Evolutionary conservation across 306 rosid species (phyloP).

Genomic region (Casuarina cunninghamiana): DNA sequence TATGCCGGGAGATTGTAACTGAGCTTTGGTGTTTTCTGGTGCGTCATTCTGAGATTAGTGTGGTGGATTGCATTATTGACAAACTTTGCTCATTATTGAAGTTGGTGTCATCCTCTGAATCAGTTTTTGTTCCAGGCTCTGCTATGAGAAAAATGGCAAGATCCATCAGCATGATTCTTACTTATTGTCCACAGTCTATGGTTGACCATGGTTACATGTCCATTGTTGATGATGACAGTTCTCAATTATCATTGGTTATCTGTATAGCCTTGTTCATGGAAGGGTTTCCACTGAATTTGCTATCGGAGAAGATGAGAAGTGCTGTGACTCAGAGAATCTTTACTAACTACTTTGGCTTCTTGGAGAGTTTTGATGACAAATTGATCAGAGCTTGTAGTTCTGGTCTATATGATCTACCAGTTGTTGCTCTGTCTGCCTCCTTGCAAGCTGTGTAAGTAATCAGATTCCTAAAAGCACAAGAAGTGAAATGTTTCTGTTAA

Average conservation of each 20-base stretch:
- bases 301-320: constrained; percentile 62
- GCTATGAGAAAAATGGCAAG: constrained; percentile 78
- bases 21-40: constrained; percentile 90
- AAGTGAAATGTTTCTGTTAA: not conserved
- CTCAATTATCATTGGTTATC: constrained; percentile 48
- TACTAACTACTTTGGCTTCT: constrained; percentile 56
- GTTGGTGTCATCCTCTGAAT: constrained; percentile 59
- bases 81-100: constrained; percentile 64
- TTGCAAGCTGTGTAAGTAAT: constrained; percentile 71
- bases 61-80: constrained; percentile 48
- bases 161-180: constrained; percentile 61
- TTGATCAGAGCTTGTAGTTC: constrained; percentile 37
- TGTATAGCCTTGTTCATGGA: constrained; percentile 64
- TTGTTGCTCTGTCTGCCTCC: constrained; percentile 71
- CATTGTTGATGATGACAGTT: constrained; percentile 51
- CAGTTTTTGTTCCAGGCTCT: constrained; percentile 57
- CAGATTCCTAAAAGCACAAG: constrained; percentile 6
- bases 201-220: constrained; percentile 54
- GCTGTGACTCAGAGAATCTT: constrained; percentile 48
- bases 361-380: constrained; percentile 58
- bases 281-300: constrained; percentile 72
- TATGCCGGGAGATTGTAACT: constrained; percentile 84
- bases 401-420: constrained; percentile 55
- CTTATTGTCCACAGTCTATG: constrained; percentile 53
- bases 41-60: constrained; percentile 61